Evolutionary conservation across 2,329 filamentous ascomycete species (phyloP), one percentile per base, ranked within the genome.

Genomic region (Cryphonectria parasitica): DNA sequence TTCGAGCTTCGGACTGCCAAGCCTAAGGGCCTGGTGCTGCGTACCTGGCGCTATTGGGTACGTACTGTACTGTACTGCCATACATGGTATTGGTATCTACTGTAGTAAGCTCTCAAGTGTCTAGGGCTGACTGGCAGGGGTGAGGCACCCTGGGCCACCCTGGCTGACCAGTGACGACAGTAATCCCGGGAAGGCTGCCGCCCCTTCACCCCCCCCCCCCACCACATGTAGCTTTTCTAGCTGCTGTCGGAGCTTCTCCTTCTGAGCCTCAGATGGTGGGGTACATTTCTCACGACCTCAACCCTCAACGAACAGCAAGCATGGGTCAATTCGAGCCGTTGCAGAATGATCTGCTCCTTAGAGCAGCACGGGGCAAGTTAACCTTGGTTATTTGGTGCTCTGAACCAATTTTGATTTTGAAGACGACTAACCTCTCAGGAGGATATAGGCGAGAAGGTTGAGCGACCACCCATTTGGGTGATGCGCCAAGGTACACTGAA

Each of bases 401-500:
- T 63, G 28, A 25, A 8, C 11, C 28, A 31, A 4, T 41, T n/a
- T 5, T 31, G 10, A 31, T 17, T 49, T 7, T 63, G 41, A 28
- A 69, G 45, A 54, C 69, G 71, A 52, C 71, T 69, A 39, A 52
- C 58, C 11, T 31, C 22, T 19, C 11, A 11, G 36, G 36, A 13
- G 41, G 41, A 75, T 74, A 68, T 78, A 97, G 95, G 95, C 80
- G 88, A 98, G 83, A 90, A 90, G 80, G 93, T 98, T 75, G 94
- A 98, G 82, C 90, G 96, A 74, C 92, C 96, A 73, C 96, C 96
- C 70, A 93, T 97, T 86, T 99, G 96, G 96, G 94, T 99, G 80
- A 99, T 99, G 96, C 92, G 96, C 82, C 96, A 99, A 90, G 94
- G 94, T 95, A 85, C 81, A 67, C 69, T 62, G 25, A 64, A 54